A percentile compares a stretch with the other conserved stretches of the same genome.
These are phyloP conservation scores for Hyaloscypha bicolor DNA, from an alignment of 495 filamentous ascomycete species.

Conservation along the genomic window DNA sequence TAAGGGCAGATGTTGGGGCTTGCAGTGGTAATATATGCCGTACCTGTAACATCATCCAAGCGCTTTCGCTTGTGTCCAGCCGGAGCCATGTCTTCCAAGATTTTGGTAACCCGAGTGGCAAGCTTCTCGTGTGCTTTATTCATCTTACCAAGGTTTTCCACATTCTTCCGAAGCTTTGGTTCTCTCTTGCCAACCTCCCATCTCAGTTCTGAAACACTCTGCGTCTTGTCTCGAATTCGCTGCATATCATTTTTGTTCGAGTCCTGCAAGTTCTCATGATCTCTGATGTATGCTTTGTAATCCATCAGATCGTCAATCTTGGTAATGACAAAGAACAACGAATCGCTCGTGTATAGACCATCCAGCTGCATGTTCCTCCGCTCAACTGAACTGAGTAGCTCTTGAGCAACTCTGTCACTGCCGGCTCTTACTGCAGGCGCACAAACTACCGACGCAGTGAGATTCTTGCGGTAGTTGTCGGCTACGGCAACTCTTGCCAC, in stretches of 20 bases:
- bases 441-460: slow-evolving; percentile 15
- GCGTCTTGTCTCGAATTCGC: background rate
- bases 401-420: background rate
- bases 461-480: slow-evolving; percentile 59
- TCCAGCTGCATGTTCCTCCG: background rate
- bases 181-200: too few relatives aligned
- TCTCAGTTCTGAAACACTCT: too few relatives aligned
- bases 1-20: too few relatives aligned
- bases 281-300: background rate
- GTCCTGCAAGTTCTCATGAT: slow-evolving; percentile 14
- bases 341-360: background rate
- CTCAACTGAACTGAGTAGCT: background rate
- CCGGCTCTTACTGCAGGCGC: slow-evolving; percentile 13
- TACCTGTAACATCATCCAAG: too few relatives aligned
- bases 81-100: background rate
- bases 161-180: too few relatives aligned
- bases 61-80: background rate
- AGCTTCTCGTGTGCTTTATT: too few relatives aligned
- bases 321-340: background rate
- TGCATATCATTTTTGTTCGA: background rate
- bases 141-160: too few relatives aligned
- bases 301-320: background rate
- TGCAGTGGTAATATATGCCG: too few relatives aligned
- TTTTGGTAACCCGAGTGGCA: too few relatives aligned
- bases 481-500: slow-evolving; percentile 63